These are phyloP conservation scores for Gracilaria caudata DNA, from an alignment of 23 red algal species.

Conservation along the genomic window DNA sequence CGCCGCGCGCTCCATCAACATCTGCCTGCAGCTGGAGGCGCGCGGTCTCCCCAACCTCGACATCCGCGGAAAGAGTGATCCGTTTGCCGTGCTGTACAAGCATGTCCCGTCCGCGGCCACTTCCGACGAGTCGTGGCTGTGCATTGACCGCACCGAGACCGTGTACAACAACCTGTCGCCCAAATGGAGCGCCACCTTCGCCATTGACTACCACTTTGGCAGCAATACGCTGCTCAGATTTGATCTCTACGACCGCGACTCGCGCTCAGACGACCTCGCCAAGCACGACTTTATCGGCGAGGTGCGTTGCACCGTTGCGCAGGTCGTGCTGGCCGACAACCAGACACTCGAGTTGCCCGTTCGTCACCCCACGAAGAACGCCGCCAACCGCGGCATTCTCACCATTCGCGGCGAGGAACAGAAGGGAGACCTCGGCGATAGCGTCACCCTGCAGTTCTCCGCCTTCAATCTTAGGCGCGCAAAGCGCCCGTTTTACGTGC, in stretches of 20 bases:
- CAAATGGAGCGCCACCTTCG: slow-evolving; percentile 48
- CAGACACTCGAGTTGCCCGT: slow-evolving; percentile 24
- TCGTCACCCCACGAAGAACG: background rate
- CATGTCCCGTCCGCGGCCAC: slow-evolving; percentile 9
- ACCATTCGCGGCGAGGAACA: slow-evolving; percentile 68
- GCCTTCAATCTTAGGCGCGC: slow-evolving; percentile 18
- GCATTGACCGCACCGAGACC: slow-evolving; percentile 57
- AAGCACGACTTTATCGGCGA: slow-evolving; percentile 51
- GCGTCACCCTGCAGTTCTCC: slow-evolving; percentile 58
- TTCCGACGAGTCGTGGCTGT: slow-evolving; percentile 2
- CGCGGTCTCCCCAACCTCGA: slow-evolving; percentile 43
- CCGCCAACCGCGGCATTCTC: slow-evolving; percentile 30
- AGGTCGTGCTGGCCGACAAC: slow-evolving; percentile 66
- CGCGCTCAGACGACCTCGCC: slow-evolving; percentile 24
- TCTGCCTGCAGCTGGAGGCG: slow-evolving; percentile 62
- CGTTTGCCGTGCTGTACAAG: slow-evolving; percentile 58
- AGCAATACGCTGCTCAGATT: slow-evolving; percentile 41
- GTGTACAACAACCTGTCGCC: slow-evolving; percentile 52
- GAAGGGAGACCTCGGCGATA: slow-evolving; percentile 61
- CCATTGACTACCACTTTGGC: slow-evolving; percentile 60
- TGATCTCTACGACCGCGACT: slow-evolving; percentile 58
- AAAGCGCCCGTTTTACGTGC: slow-evolving; percentile 50
- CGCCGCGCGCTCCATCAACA: slow-evolving; percentile 22
- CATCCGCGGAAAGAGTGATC: slow-evolving; percentile 38
- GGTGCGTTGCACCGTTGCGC: slow-evolving; percentile 54